These are phyloP conservation scores for Abrus pulchellus DNA, from an alignment of 306 rosid species.

Conservation along the genomic window DNA sequence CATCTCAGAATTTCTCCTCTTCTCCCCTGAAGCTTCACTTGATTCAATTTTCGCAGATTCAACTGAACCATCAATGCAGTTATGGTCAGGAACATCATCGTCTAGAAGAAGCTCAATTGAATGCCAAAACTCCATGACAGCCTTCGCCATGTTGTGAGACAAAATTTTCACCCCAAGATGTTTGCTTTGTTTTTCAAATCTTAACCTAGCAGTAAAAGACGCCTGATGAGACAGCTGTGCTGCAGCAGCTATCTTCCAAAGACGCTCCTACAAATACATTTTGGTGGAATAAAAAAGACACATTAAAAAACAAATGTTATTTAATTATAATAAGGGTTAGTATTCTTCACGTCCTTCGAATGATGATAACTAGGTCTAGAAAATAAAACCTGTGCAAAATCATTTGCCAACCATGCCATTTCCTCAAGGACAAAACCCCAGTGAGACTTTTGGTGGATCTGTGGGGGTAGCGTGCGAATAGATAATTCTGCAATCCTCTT, in stretches of 20 bases:
- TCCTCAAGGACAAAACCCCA: constrained; percentile 98
- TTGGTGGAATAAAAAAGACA: constrained; percentile 33
- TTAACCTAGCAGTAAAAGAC: constrained; percentile 75
- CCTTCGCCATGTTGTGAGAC: constrained; percentile 84
- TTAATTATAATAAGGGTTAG: neutral
- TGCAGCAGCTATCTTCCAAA: constrained; percentile 94
- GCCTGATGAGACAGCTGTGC: constrained; percentile 77
- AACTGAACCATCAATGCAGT: constrained; percentile 45
- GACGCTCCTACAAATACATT: constrained; percentile 77
- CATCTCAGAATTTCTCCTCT: constrained; percentile 55
- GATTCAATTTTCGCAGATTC: constrained; percentile 52
- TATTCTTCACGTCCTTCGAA: constrained; percentile 18
- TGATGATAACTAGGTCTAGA: constrained; percentile 24
- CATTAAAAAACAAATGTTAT: constrained; percentile 27
- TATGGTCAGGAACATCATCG: constrained; percentile 46
- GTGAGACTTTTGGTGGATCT: constrained; percentile 70
- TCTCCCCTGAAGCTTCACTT: constrained; percentile 54
- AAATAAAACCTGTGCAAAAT: constrained; percentile 91
- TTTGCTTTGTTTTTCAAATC: constrained; percentile 67
- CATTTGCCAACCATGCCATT: constrained; percentile 99
- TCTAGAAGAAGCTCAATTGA: constrained; percentile 75
- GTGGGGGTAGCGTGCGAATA: constrained; percentile 63
- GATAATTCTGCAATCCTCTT: constrained; percentile 95
- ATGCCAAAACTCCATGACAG: constrained; percentile 94
- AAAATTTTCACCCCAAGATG: constrained; percentile 65